These are phyloP conservation scores for Phytophthora constricta DNA, from an alignment of 352 stramenopile genomes.

Conservation along the genomic window DNA sequence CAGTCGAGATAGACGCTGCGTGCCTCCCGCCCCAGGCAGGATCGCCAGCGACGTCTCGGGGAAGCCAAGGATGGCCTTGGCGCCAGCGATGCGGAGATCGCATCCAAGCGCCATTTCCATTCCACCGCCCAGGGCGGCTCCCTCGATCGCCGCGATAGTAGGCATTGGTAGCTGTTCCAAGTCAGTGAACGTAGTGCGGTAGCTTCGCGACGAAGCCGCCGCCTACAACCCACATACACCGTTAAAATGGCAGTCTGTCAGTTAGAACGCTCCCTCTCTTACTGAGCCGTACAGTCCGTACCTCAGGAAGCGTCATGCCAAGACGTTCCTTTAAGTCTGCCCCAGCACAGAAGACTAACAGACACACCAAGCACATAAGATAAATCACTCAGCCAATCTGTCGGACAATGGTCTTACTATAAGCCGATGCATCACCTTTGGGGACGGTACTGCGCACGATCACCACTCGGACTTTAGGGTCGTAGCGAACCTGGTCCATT, in stretches of 20 bases:
- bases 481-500: conserved; percentile 69
- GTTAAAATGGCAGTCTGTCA: too few species aligned
- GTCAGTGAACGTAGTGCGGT: conserved; percentile 88
- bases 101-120: conserved; percentile 93
- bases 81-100: conserved; percentile 91
- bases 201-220: conserved; percentile 41
- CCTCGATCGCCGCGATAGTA: conserved; percentile 93
- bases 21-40: conserved; percentile 93
- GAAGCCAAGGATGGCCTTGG: conserved; percentile 88
- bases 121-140: conserved; percentile 90
- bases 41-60: conserved; percentile 94
- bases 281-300: conserved; percentile 19
- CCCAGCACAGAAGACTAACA: conserved; percentile 87
- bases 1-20: conserved; percentile 91
- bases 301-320: conserved; percentile 88
- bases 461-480: conserved; percentile 78
- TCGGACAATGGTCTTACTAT: neutral
- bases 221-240: conserved; percentile 32
- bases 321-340: conserved; percentile 92
- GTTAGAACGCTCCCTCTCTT: too few species aligned
- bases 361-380: neutral
- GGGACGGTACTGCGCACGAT: conserved; percentile 76
- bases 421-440: conserved; percentile 40
- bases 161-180: conserved; percentile 92
- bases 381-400: too few species aligned